Conservation (phyloP, 345 rosid species). For the Triadica sebifera region DNA sequence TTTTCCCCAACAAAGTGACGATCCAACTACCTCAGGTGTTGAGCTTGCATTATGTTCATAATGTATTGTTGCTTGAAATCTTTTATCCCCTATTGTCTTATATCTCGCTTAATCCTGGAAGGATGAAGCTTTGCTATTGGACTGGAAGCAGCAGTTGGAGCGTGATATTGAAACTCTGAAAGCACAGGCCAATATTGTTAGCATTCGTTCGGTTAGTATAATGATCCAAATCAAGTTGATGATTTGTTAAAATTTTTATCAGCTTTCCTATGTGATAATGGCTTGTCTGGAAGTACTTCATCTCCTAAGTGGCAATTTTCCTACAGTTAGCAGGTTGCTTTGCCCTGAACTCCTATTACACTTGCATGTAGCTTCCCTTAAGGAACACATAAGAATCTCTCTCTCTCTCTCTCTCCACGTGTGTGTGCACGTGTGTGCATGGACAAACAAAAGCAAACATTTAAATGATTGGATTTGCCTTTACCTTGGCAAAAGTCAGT, state of each 20-base stretch:
- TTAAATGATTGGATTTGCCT: not conserved
- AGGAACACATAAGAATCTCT: not conserved
- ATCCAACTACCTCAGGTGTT: conserved; percentile 95
- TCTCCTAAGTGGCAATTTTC: not conserved
- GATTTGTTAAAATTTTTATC: not conserved
- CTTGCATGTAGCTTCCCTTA: not conserved
- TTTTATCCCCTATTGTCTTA: conserved; percentile 7
- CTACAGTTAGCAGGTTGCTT: not conserved
- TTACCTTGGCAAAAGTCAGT: too few relatives aligned
- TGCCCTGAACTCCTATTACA: not conserved
- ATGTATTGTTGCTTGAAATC: not conserved
- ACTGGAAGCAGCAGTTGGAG: conserved; percentile 94
- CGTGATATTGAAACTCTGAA: conserved; percentile 87
- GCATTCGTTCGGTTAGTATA: conserved; percentile 69
- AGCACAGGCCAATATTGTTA: conserved; percentile 67
- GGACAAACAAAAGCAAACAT: not conserved
- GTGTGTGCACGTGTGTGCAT: too few relatives aligned
- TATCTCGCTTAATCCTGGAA: conserved; percentile 30
- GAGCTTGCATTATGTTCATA: conserved; percentile 9
- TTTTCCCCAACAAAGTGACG: conserved; percentile 93
- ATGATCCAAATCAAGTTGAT: not conserved
- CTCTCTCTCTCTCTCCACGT: not conserved
- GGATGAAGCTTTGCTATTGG: conserved; percentile 89
- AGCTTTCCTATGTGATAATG: not conserved
- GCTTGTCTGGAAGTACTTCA: not conserved